A percentile compares a stretch with the other conserved stretches of the same genome.
Conservation (phyloP, 306 rosid genomes). For the Fragaria iinumae region DNA sequence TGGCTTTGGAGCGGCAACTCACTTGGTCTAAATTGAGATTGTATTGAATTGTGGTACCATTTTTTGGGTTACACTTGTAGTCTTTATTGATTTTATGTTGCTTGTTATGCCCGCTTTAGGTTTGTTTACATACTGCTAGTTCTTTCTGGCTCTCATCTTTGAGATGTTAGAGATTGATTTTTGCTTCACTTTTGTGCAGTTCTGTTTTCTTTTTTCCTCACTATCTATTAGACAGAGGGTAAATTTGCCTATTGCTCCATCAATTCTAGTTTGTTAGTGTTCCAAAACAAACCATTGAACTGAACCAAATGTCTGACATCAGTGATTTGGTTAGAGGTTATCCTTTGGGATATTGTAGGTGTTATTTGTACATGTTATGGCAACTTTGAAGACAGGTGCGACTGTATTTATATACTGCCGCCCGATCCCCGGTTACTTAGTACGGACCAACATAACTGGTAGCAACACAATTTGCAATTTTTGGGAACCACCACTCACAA, state of each 20-base stretch:
- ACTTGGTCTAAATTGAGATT: not conserved
- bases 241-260: not conserved
- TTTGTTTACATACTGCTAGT: not conserved
- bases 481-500: not conserved
- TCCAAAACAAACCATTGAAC: not conserved
- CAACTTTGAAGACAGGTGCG: not conserved
- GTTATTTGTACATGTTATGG: not conserved
- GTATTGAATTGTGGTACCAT: no score
- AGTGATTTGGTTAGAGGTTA: not conserved
- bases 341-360: not conserved
- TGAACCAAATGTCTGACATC: not conserved
- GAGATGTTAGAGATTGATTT: not conserved
- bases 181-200: not conserved
- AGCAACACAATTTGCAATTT: not conserved
- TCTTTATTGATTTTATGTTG: not conserved
- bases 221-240: not conserved
- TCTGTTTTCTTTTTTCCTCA: no score
- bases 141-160: not conserved
- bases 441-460: not conserved
- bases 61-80: not conserved
- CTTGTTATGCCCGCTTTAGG: not conserved
- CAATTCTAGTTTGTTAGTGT: not conserved
- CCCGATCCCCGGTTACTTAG: not conserved
- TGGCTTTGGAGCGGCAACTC: not conserved
- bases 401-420: not conserved